Evolutionary conservation across 345 rosid genomes (phyloP).

Genomic region (Eutrema heterophyllum): DNA sequence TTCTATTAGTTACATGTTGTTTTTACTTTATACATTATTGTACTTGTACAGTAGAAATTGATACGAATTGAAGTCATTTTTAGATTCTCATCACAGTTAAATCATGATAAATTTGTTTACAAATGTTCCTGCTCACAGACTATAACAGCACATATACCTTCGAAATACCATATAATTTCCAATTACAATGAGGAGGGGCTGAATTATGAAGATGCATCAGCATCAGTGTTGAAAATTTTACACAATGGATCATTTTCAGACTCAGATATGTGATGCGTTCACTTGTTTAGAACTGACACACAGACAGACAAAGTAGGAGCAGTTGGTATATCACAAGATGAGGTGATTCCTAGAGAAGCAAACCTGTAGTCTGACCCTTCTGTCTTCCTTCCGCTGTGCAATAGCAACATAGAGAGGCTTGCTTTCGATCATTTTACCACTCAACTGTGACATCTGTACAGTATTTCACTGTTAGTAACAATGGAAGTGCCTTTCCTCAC

Average conservation of each 20-base stretch:
- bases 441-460: slow-evolving; percentile 32
- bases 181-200: background rate
- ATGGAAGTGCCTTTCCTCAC: background rate
- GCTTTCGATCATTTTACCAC: slow-evolving; percentile 33
- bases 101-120: background rate
- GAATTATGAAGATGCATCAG: background rate
- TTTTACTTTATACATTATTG: background rate
- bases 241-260: background rate
- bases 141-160: background rate
- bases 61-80: background rate
- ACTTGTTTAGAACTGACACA: background rate
- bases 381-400: slow-evolving; percentile 36
- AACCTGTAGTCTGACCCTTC: slow-evolving; percentile 38
- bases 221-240: background rate
- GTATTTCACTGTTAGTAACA: background rate
- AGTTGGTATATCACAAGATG: slow-evolving; percentile 1
- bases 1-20: slow-evolving; percentile 25
- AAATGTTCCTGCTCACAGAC: background rate
- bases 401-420: slow-evolving; percentile 37
- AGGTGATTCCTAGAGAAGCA: slow-evolving; percentile 3
- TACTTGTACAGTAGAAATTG: background rate
- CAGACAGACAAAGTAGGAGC: background rate
- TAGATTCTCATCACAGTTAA: background rate
- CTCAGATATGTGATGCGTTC: background rate
- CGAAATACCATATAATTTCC: background rate